Evolutionary conservation across 257 asterid species (phyloP).

Genomic region (Rhazya stricta): DNA sequence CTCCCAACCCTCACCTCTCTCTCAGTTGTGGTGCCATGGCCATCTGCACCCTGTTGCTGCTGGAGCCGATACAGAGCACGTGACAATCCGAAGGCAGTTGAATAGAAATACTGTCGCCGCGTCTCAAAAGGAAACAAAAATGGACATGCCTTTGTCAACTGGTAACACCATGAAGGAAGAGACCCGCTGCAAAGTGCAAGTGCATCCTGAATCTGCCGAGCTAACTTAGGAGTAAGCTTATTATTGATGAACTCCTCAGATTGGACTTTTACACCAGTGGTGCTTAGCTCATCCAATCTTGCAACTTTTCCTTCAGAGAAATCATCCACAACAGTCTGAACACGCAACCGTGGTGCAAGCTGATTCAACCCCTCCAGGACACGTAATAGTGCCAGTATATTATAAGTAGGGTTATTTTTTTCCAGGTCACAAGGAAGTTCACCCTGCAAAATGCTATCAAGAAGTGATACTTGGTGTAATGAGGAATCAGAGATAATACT

Average conservation of each 20-base stretch:
- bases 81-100: constrained; percentile 95
- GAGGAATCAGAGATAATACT: constrained; percentile 40
- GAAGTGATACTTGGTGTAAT: constrained; percentile 50
- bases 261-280: constrained; percentile 48
- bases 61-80: constrained; percentile 94
- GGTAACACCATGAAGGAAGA: constrained; percentile 98
- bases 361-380: constrained; percentile 92
- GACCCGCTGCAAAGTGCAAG: constrained; percentile 96
- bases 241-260: constrained; percentile 63
- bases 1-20: constrained; percentile 87
- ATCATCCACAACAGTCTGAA: constrained; percentile 51
- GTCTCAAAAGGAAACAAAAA: constrained; percentile 95
- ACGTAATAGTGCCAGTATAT: constrained; percentile 80
- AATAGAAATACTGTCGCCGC: constrained; percentile 95
- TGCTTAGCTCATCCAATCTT: constrained; percentile 44
- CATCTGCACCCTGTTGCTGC: constrained; percentile 97
- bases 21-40: constrained; percentile 69
- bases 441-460: constrained; percentile 93
- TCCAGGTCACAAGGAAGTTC: constrained; percentile 94
- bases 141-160: constrained; percentile 95
- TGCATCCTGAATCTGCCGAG: constrained; percentile 93
- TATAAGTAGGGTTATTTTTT: constrained; percentile 77
- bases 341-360: constrained; percentile 76
- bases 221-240: constrained; percentile 92
- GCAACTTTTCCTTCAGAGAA: constrained; percentile 71